phyloP scores from a whole-genome alignment of 2,329 filamentous ascomycete species.

The Tolypocladium pustulatum region DNA sequence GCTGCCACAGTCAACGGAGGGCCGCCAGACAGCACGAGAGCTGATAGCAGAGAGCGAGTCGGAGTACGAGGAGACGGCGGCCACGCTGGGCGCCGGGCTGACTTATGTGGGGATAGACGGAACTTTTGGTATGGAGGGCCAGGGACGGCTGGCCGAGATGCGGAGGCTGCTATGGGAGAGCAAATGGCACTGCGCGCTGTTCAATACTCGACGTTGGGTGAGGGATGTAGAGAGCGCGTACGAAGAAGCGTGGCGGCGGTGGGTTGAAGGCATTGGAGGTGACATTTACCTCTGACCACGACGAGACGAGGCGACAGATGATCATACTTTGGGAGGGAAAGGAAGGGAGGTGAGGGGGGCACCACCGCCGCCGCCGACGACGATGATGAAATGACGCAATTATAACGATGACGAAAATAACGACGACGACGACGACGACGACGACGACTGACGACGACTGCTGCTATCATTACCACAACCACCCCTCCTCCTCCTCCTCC shows the following conservation, averaged over 20 bases:
- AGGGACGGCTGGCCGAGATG: constrained; percentile 66
- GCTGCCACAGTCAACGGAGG: constrained; percentile 61
- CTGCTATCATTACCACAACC: neutral
- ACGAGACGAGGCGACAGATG: neutral
- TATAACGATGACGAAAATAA: neutral
- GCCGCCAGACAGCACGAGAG: constrained; percentile 56
- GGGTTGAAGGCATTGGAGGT: constrained; percentile 78
- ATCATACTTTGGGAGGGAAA: neutral
- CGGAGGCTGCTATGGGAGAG: constrained; percentile 72
- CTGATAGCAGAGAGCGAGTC: constrained; percentile 69
- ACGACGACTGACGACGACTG: constrained; percentile 1
- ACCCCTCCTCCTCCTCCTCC: no score
- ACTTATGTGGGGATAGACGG: constrained; percentile 37
- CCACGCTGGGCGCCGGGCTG: constrained; percentile 54
- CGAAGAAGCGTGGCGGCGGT: constrained; percentile 75
- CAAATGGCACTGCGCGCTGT: constrained; percentile 78
- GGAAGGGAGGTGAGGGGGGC: neutral
- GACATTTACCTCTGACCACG: constrained; percentile 67
- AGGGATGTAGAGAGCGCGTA: constrained; percentile 81
- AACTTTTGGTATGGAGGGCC: constrained; percentile 39
- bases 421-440: neutral
- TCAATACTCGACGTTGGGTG: constrained; percentile 89
- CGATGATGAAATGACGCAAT: neutral
- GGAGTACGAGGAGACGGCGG: constrained; percentile 73
- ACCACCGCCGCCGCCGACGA: neutral